Base-by-base conservation (phyloP, 805 yeast species). In the Brettanomyces sp. region DNA sequence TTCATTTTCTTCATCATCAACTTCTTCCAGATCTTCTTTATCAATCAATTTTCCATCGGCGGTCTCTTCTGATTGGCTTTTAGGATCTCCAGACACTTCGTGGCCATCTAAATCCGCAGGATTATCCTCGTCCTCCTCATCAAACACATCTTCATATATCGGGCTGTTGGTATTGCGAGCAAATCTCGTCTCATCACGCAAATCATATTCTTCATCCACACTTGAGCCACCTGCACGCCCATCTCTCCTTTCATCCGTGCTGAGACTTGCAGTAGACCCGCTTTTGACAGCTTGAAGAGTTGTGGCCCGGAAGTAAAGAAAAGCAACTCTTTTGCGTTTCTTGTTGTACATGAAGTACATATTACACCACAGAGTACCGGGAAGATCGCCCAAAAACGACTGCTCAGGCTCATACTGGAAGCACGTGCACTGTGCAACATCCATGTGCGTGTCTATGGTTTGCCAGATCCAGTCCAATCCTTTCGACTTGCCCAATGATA, bases 291-390 rank as follows among this genome's bases (percentile, higher is more conserved):
- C 42, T 24, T 39, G 42, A 24, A 39, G 42, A 5, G 45, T 54
- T 5, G 56, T 58, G 8, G 83, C 82, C 46, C 79, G 80, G 51
- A 93, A 67, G 55, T 86, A 85, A 14, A 93, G 62, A 61, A 84
- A 91, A 1, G 95, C 88, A 3, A 93, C 98, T 51, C 98, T 77
- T 66, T 91, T 91, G 66, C 85, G 78, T 58, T 86, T 84, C 65
- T 88, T 91, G 67, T 89, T 93, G 66, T 85, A 89, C 40, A 91
- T 79, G 62, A 93, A 93, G 83, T 95, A 91, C 75, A 87, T 86
- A 59, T 82, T 69, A 23, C 85, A 77, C 93, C 93, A 86, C 30
- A 77, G 59, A 3, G 72, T 68, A 3, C 80, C 80, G 3, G 79
- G 76, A 25, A 64, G 50, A 54, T 84, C 93, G 56, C 82, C 85